Percentiles rank a stretch among this genome's conserved stretches.
These are phyloP conservation scores for Rhytidhysteron rufulum DNA, from an alignment of 2,329 filamentous ascomycete species.

Conservation along the genomic window DNA sequence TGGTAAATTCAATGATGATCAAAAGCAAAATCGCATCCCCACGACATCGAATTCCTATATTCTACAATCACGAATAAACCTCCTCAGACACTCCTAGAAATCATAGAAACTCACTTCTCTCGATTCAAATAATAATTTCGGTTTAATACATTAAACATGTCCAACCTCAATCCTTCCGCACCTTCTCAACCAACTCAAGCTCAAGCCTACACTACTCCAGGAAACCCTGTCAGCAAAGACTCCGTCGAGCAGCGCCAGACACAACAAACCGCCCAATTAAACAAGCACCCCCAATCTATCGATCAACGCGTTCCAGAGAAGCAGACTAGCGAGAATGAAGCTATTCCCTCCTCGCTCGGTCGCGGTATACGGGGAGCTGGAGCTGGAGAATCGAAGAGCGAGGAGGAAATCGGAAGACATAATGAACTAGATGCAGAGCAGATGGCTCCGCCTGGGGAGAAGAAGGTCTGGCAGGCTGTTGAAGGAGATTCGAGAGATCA, in stretches of 20 bases:
- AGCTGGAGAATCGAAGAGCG: slow-evolving; percentile 40
- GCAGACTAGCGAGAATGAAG: slow-evolving; percentile 35
- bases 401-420: slow-evolving; percentile 41
- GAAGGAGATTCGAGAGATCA: slow-evolving; percentile 25
- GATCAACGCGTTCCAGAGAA: slow-evolving; percentile 38
- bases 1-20: slow-evolving; percentile 5
- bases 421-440: slow-evolving; percentile 47
- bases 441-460: slow-evolving; percentile 48
- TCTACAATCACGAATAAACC: neutral
- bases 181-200: slow-evolving; percentile 42
- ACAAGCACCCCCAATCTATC: slow-evolving; percentile 16
- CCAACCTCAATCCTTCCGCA: slow-evolving; percentile 37
- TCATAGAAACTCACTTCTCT: slow-evolving; percentile 1
- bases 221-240: slow-evolving; percentile 43
- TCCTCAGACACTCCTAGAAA: slow-evolving; percentile 6
- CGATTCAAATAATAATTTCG: neutral
- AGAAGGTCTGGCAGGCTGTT: slow-evolving; percentile 41
- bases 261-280: slow-evolving; percentile 29
- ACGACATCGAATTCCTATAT: neutral
- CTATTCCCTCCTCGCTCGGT: slow-evolving; percentile 34
- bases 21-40: neutral
- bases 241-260: slow-evolving; percentile 35
- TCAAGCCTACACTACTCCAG: slow-evolving; percentile 45
- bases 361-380: slow-evolving; percentile 43
- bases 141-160: slow-evolving; percentile 21